Conservation (phyloP, 805 yeast genomes). For the Maudiozyma serrabonitensis region DNA sequence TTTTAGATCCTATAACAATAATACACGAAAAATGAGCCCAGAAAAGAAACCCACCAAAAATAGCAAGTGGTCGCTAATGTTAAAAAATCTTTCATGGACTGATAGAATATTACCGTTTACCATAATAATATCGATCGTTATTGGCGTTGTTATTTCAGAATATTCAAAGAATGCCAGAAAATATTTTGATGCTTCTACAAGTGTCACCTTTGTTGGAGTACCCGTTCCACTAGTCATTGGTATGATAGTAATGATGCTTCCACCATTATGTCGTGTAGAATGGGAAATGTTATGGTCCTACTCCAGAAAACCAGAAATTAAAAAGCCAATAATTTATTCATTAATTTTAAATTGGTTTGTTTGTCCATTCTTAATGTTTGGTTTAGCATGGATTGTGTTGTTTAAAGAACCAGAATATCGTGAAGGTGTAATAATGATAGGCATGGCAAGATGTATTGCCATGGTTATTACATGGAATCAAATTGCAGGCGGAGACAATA, state of each 20-base stretch:
- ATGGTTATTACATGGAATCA: conserved; percentile 54
- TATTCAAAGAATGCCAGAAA: conserved; percentile 31
- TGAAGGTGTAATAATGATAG: conserved; percentile 49
- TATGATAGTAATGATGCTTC: conserved; percentile 46
- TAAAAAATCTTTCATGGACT: conserved; percentile 19
- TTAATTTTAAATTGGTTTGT: conserved; percentile 44
- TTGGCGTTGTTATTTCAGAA: conserved; percentile 35
- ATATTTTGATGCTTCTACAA: conserved; percentile 25
- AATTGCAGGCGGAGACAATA: conserved; percentile 42
- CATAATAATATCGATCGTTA: conserved; percentile 31
- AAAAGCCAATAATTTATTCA: conserved; percentile 32
- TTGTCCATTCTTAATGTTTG: conserved; percentile 49
- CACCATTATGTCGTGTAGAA: conserved; percentile 45
- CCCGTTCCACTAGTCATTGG: conserved; percentile 42
- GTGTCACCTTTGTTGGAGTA: conserved; percentile 28
- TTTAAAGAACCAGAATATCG: conserved; percentile 41
- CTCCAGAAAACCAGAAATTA: conserved; percentile 14
- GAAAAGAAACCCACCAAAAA: not conserved
- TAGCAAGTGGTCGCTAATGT: not conserved
- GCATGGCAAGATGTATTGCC: conserved; percentile 51
- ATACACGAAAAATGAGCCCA: not conserved
- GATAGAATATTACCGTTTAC: conserved; percentile 32
- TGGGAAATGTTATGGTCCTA: conserved; percentile 36
- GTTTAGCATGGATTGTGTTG: conserved; percentile 42
- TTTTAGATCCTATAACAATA: not conserved